Base-by-base conservation (phyloP, 768 basidiomycete genomes). In the Vararia minispora region DNA sequence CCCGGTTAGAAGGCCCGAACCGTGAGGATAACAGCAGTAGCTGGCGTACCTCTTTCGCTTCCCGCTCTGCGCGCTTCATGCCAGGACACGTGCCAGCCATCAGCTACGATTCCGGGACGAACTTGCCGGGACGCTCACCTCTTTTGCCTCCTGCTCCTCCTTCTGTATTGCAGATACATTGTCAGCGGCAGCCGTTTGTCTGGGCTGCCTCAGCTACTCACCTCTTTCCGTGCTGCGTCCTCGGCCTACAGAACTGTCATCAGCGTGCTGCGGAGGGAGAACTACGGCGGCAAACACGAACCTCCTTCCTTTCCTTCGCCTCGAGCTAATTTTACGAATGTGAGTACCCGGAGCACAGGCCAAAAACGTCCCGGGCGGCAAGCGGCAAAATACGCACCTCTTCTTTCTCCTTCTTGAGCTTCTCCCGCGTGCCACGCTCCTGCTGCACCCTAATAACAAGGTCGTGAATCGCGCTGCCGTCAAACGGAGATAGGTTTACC, bases 381-480 rank as follows among this genome's bases (percentile, higher is more conserved):
- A 29, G 22, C 34, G n/a, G 9, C 14, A 33, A 14, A 13, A 25
- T 17, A 40, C 59, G 35, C 43, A 72, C 70, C 64, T 72, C 71
- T 20, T 71, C 72, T 40, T 74, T 73, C 63, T 89, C 85, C 56
- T 78, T 81, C 73, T 87, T 85, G 39, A 89, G 64, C 58, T 82
- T 86, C 54, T 80, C 86, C 42, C 82, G 73, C 17, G 75, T 85
- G 64, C 84, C 83, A 37, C 87, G 79, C 52, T 90, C 87, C 54
- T 80, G 72, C 43, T 73, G 61, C 36, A 88, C 57, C 71, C 68
- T 71, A 47, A 17, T 46, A 13, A 22, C 7, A 22, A 17, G 20
- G 16, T 14, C 10, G 43, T 13, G 27, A 10, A 21, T 35, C 11
- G 47, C 39, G 28, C 35, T 45, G 41, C 42, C 24, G 33, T 44